Conservation (phyloP, 371 early-diverging fungal species). For the Mycotypha africana region DNA sequence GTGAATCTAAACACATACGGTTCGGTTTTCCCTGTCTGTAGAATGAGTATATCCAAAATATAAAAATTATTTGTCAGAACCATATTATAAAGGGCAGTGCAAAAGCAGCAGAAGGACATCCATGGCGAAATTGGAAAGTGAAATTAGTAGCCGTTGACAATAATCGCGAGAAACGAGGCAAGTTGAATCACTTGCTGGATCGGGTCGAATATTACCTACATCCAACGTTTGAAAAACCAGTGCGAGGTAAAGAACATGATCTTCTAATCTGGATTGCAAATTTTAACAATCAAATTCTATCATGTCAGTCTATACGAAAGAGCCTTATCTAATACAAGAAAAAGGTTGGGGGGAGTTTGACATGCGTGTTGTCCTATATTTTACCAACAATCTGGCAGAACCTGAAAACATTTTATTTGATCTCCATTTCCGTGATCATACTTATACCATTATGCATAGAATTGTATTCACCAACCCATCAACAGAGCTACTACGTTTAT, state of each 20-base stretch:
- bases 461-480: conserved; percentile 29
- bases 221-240: conserved; percentile 60
- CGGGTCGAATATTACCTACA: conserved; percentile 73
- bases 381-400: conserved; percentile 39
- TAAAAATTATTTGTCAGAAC: conserved; percentile 35
- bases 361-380: conserved; percentile 54
- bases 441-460: conserved; percentile 44
- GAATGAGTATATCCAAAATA: conserved; percentile 23
- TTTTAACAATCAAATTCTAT: no score
- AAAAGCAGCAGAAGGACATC: conserved; percentile 41
- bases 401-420: conserved; percentile 56
- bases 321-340: conserved; percentile 59
- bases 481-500: conserved; percentile 15
- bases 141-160: conserved; percentile 41
- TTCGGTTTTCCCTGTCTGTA: no score
- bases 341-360: conserved; percentile 76
- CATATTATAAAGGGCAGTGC: conserved; percentile 24
- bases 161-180: conserved; percentile 42
- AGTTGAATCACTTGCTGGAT: conserved; percentile 48
- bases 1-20: no score
- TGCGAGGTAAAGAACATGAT: conserved; percentile 50
- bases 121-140: conserved; percentile 57
- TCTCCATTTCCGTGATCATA: conserved; percentile 53
- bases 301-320: conserved; percentile 55
- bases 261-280: no score